phyloP scores from a whole-genome alignment of 1,139 yeast species.

The Yamadazyma dushanensis region DNA sequence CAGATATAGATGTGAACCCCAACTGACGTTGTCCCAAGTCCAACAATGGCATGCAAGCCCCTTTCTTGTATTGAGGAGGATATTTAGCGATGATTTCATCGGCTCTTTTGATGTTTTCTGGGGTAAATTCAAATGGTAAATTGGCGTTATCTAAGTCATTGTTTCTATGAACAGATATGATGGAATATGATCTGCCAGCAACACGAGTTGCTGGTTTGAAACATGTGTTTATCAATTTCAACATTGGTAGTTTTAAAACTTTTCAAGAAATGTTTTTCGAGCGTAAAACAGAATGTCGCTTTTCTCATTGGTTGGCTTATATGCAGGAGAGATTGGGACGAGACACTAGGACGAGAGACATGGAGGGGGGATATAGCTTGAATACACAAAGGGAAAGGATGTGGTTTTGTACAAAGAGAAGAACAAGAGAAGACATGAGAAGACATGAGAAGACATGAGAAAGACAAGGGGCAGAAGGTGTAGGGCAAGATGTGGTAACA shows the following conservation, averaged over 20 bases:
- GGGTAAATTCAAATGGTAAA: conserved; percentile 70
- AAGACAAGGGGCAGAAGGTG: too few relatives aligned
- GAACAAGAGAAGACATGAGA: too few relatives aligned
- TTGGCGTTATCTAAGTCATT: conserved; percentile 65
- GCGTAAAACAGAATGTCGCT: conserved; percentile 17
- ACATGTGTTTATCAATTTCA: conserved; percentile 9
- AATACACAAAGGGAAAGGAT: too few relatives aligned
- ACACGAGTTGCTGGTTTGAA: background rate
- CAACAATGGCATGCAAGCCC: conserved; percentile 84
- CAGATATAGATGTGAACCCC: conserved; percentile 85
- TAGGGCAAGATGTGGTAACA: too few relatives aligned
- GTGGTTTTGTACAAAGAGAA: too few relatives aligned
- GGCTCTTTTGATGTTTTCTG: conserved; percentile 71
- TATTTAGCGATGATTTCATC: conserved; percentile 74
- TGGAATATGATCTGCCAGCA: conserved; percentile 34
- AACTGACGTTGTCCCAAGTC: conserved; percentile 88
- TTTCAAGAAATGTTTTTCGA: conserved; percentile 7
- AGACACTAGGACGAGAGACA: too few relatives aligned
- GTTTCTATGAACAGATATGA: conserved; percentile 73
- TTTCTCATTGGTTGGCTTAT: conserved; percentile 21
- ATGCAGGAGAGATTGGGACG: conserved; percentile 1
- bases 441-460: too few relatives aligned
- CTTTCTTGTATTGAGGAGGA: conserved; percentile 85
- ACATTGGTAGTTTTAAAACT: conserved; percentile 13
- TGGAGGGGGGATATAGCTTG: too few relatives aligned